Base-by-base conservation (phyloP, 2,329 filamentous ascomycete species). In the Coleophoma cylindrospora region DNA sequence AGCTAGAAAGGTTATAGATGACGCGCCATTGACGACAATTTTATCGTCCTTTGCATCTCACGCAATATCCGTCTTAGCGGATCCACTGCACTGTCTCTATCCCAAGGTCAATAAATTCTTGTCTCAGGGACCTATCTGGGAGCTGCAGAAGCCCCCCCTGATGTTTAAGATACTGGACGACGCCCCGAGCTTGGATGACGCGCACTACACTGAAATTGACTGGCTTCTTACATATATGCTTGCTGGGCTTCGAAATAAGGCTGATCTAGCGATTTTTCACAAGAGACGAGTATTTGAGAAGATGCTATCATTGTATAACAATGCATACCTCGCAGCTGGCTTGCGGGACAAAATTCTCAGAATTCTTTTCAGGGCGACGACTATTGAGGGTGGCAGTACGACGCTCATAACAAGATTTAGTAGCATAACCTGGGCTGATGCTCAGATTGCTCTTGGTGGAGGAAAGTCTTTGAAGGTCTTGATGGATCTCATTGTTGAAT, bases 21-120 rank as follows among this genome's bases (percentile, higher is more conserved):
- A 72, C 8, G 70, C 70, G 3, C 78, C 86, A 1, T 72, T 95
- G 3, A 86, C 91, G 0, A 89, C 85, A 53, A 76, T 89, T 12
- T 82, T 89, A 6, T 79, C 84, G n/a, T 80, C 86, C 11, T 94
- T 96, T 60, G 85, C 89, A 8, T 76, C 79, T 43, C 81, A 83
- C 56, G 82, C 84, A 1, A 74, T 95, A 8, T 71, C 78, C 1
- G 81, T 95, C 14, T 70, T 95, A 43, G 79, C 76, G 19, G 84
- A 89, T 54, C 92, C 92, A 0, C 76, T 90, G 14, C 89, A 95
- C 63, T 81, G 81, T 53, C 79, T 96, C 36, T 97, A 96, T 65
- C 81, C 83, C 51, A 96, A 96, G 65, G 73, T 94, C 68, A 96
- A 95, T 71, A 75, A 77, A 6, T 96, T 91, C 66, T 79, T 97